Conservation (phyloP, 257 asterid genomes). For the Thymus quinquecostatus region DNA sequence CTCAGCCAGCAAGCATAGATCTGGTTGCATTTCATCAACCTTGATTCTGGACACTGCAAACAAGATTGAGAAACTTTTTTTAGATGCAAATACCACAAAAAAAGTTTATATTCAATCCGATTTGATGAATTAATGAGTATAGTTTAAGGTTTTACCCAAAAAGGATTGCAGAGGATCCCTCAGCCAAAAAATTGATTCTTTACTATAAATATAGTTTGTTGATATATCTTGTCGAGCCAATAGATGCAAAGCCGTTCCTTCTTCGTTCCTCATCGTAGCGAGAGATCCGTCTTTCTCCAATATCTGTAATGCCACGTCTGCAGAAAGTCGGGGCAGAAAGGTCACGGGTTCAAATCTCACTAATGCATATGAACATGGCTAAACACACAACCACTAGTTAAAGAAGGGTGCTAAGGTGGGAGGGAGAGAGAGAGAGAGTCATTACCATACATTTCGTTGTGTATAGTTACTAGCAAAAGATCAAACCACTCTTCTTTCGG, state of each 20-base stretch:
- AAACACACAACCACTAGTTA: too few relatives aligned
- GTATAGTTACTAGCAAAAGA: slow-evolving; percentile 1
- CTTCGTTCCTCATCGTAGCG: slow-evolving; percentile 13
- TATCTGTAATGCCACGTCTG: background rate
- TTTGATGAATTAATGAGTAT: too few relatives aligned
- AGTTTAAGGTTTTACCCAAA: too few relatives aligned
- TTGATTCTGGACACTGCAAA: too few relatives aligned
- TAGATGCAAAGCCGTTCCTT: slow-evolving; percentile 19
- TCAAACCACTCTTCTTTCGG: background rate
- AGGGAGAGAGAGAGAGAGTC: background rate
- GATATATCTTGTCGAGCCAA: slow-evolving; percentile 1
- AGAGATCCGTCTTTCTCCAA: background rate
- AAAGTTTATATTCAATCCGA: too few relatives aligned
- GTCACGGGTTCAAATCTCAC: too few relatives aligned
- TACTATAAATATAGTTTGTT: too few relatives aligned
- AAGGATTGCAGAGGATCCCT: too few relatives aligned
- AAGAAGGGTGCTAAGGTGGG: too few relatives aligned
- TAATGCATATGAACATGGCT: too few relatives aligned
- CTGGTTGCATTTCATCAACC: background rate
- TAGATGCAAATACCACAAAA: background rate
- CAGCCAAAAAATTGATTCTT: too few relatives aligned
- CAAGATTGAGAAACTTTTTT: background rate
- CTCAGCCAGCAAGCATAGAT: background rate
- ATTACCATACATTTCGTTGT: slow-evolving; percentile 27
- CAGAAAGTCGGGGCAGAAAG: too few relatives aligned